Evolutionary conservation across 345 rosid genomes (phyloP).

Genomic region (Viola odorata): DNA sequence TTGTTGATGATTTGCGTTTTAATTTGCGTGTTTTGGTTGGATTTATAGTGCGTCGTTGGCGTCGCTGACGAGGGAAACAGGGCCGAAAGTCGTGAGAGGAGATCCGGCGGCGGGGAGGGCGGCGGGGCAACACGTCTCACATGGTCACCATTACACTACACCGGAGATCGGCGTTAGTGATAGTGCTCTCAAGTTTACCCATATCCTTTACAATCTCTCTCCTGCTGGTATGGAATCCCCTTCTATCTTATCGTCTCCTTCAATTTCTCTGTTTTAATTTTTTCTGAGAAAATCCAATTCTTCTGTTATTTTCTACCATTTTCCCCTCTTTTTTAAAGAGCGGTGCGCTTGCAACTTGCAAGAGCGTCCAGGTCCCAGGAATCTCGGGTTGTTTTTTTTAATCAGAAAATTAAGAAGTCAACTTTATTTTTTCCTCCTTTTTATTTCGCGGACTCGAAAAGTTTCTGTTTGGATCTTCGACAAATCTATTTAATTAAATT

Average conservation of each 20-base stretch:
- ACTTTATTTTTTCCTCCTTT: no score
- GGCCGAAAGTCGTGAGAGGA: conserved; percentile 83
- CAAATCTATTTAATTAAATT: no score
- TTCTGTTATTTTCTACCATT: no score
- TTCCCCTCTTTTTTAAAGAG: no score
- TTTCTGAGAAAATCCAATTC: background rate
- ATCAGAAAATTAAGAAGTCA: no score
- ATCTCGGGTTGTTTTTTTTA: no score
- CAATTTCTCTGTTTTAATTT: background rate
- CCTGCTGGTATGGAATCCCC: conserved; percentile 59
- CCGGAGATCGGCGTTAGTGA: conserved; percentile 59
- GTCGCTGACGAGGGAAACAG: conserved; percentile 83
- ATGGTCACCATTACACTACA: conserved; percentile 36
- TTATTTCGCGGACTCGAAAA: no score
- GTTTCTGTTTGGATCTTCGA: no score
- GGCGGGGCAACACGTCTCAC: conserved; percentile 34
- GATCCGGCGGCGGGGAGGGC: conserved; percentile 62
- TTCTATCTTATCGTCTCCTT: no score
- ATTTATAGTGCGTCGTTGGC: conserved; percentile 84
- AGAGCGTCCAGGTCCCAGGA: no score
- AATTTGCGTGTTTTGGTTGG: background rate
- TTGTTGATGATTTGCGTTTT: background rate
- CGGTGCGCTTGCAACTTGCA: no score
- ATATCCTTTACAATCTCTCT: conserved; percentile 87
- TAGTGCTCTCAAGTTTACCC: conserved; percentile 85